These are phyloP conservation scores for Oleoguttula mirabilis DNA, from an alignment of 495 filamentous ascomycete genomes.

Conservation along the genomic window DNA sequence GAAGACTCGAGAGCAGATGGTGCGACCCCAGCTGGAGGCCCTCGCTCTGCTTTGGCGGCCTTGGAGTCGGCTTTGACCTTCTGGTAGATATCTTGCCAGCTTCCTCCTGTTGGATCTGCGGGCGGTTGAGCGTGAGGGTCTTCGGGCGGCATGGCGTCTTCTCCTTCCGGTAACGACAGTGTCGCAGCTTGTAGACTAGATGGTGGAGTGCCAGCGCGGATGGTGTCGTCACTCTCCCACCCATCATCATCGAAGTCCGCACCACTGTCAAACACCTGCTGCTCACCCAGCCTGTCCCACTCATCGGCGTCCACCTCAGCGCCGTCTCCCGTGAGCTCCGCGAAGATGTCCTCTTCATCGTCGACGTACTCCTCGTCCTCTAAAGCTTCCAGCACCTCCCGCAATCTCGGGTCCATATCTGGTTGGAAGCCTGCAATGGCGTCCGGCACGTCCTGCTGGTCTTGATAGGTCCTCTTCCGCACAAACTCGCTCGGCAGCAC, in stretches of 20 bases:
- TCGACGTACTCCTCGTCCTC: constrained; percentile 97
- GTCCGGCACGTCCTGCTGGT: constrained; percentile 88
- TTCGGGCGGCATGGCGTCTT: constrained; percentile 12
- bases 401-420: constrained; percentile 90
- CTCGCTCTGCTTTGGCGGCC: constrained; percentile 30
- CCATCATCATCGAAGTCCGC: constrained; percentile 59
- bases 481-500: constrained; percentile 60
- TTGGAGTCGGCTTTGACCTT: constrained; percentile 74
- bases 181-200: not conserved
- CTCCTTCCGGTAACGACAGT: constrained; percentile 9
- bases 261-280: constrained; percentile 41
- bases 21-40: constrained; percentile 24
- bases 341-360: constrained; percentile 64
- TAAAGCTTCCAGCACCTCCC: constrained; percentile 86
- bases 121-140: constrained; percentile 22
- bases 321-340: constrained; percentile 58
- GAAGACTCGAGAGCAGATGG: constrained; percentile 61
- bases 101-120: constrained; percentile 37
- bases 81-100: constrained; percentile 81
- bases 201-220: constrained; percentile 41
- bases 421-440: constrained; percentile 85
- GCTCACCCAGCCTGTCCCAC: constrained; percentile 34
- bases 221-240: constrained; percentile 91
- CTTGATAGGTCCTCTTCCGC: constrained; percentile 68
- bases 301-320: constrained; percentile 59